A percentile compares a stretch with the other conserved stretches of the same genome.
phyloP scores from a whole-genome alignment of 306 rosid genomes.

The Purshia tridentata region DNA sequence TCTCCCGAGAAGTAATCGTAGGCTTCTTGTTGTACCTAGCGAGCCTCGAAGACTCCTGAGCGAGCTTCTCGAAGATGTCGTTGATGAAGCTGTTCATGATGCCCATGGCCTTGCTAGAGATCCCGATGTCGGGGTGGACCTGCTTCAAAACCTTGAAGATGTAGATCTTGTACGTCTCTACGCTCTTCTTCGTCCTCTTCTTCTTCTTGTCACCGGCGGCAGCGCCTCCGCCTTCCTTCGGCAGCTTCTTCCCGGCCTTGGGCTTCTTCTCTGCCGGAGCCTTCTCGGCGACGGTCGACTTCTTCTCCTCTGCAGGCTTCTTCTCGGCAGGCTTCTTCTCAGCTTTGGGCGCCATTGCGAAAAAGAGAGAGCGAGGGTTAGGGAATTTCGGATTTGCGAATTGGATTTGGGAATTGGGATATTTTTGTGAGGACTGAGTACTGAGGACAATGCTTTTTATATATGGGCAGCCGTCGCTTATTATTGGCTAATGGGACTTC shows the following conservation, averaged over 20 bases:
- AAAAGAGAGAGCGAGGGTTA: fast-evolving
- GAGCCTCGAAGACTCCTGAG: slow-evolving; percentile 62
- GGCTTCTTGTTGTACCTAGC: slow-evolving; percentile 85
- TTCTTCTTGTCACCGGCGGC: slow-evolving; percentile 67
- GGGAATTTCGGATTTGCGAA: neutral
- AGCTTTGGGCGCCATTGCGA: slow-evolving; percentile 21
- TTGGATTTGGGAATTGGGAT: neutral
- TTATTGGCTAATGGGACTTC: slow-evolving; percentile 14
- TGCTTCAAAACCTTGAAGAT: slow-evolving; percentile 75
- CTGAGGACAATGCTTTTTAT: neutral
- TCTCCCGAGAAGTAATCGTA: slow-evolving; percentile 67
- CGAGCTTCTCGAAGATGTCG: slow-evolving; percentile 75
- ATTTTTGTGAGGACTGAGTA: too few species aligned
- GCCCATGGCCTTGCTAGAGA: slow-evolving; percentile 74
- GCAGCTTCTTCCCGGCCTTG: slow-evolving; percentile 76
- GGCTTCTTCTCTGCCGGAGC: slow-evolving; percentile 78
- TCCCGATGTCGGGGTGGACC: slow-evolving; percentile 73
- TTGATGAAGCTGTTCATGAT: slow-evolving; percentile 80
- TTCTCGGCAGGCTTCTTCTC: slow-evolving; percentile 50
- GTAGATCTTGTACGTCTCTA: slow-evolving; percentile 73
- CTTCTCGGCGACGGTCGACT: slow-evolving; percentile 55
- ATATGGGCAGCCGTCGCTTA: neutral
- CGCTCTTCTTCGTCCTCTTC: slow-evolving; percentile 67
- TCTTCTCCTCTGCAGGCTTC: slow-evolving; percentile 69
- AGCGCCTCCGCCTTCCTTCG: slow-evolving; percentile 53